Percentiles rank a stretch among this genome's conserved stretches.
Evolutionary conservation across 306 rosid species (phyloP).

Genomic region (Gynostemma pentaphyllum): DNA sequence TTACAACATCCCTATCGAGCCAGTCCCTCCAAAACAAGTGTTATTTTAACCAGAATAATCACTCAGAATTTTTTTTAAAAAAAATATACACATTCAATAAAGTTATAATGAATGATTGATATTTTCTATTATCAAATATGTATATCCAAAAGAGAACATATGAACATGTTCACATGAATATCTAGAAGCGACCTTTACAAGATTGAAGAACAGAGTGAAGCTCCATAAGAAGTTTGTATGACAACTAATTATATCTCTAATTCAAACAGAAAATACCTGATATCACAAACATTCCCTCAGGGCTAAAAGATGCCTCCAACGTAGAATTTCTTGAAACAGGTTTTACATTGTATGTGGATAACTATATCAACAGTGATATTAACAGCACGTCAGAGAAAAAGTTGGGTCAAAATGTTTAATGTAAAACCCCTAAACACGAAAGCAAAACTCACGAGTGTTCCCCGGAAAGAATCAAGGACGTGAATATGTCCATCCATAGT

Average conservation of each 20-base stretch:
- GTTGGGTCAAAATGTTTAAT: constrained; percentile 9
- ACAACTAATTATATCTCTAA: not conserved
- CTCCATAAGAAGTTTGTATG: not conserved
- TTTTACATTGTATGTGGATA: constrained; percentile 62
- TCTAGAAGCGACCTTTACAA: not conserved
- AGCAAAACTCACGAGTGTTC: constrained; percentile 63
- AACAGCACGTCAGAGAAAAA: constrained; percentile 6
- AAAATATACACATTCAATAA: not conserved
- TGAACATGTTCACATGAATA: not conserved
- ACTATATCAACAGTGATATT: constrained; percentile 25
- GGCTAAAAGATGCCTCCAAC: constrained; percentile 94
- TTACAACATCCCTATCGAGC: no score
- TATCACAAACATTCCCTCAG: constrained; percentile 89
- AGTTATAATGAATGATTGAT: not conserved
- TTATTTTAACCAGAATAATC: not conserved
- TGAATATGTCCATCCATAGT: constrained; percentile 82
- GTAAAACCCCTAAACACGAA: not conserved
- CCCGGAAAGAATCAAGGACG: constrained; percentile 87
- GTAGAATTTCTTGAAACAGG: constrained; percentile 74
- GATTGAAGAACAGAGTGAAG: not conserved
- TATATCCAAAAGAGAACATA: no score
- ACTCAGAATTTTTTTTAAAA: not conserved
- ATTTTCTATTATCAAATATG: not conserved
- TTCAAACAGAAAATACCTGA: constrained; percentile 38
- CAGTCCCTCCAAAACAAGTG: no score